These are phyloP conservation scores for Hypomontagnella submonticulosa DNA, from an alignment of 495 filamentous ascomycete species.

Conservation along the genomic window DNA sequence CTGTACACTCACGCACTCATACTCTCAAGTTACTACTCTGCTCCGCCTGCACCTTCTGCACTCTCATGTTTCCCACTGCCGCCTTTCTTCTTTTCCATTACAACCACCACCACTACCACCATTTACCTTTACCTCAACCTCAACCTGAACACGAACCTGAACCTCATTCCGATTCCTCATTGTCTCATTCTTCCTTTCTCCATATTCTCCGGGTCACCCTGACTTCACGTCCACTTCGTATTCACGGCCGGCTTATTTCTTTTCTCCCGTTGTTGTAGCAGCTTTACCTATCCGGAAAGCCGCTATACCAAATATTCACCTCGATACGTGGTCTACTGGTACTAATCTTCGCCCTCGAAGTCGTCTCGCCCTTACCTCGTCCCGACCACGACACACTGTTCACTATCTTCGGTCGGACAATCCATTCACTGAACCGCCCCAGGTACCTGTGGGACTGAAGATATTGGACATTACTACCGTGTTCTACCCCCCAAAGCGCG, in stretches of 20 bases:
- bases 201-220: not conserved
- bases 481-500: constrained; percentile 7
- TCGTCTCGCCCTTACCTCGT: constrained; percentile 18
- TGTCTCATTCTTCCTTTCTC: not conserved
- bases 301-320: not conserved
- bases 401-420: constrained; percentile 16
- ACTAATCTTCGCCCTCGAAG: constrained; percentile 33
- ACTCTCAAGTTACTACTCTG: not conserved
- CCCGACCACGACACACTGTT: constrained; percentile 5
- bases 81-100: constrained; percentile 28
- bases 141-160: too few species aligned
- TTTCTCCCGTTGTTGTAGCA: not conserved
- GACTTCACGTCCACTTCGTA: not conserved
- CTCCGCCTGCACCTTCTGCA: constrained; percentile 17
- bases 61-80: constrained; percentile 41
- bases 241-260: not conserved
- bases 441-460: not conserved
- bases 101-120: not conserved
- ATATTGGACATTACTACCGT: constrained; percentile 7
- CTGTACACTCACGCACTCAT: constrained; percentile 7
- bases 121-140: constrained; percentile 3
- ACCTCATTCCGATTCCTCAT: constrained; percentile 25
- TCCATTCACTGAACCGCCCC: not conserved
- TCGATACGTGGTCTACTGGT: constrained; percentile 23
- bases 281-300: too few species aligned